Conservation (phyloP, 2,329 filamentous ascomycete genomes). For the Epichloe uncinata region DNA sequence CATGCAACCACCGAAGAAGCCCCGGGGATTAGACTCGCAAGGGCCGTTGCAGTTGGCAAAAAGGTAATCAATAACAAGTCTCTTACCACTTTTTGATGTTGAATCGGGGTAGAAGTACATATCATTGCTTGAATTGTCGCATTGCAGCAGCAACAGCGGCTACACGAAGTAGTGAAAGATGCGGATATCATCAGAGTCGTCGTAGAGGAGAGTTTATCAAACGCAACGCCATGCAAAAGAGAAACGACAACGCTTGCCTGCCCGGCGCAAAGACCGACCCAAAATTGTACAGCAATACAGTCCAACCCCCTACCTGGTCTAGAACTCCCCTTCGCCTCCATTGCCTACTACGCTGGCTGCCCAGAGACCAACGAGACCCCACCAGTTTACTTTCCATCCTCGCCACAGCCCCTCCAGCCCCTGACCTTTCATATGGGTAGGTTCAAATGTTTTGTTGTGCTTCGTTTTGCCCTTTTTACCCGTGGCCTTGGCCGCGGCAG, state of each 20-base stretch:
- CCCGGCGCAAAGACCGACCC: background rate
- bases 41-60: slow-evolving; percentile 29
- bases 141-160: slow-evolving; percentile 9
- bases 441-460: slow-evolving; percentile 17
- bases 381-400: slow-evolving; percentile 67
- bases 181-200: slow-evolving; percentile 23
- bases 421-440: slow-evolving; percentile 44
- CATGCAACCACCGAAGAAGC: too few species aligned
- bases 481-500: slow-evolving; percentile 21
- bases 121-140: background rate
- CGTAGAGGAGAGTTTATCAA: slow-evolving; percentile 5
- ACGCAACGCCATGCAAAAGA: slow-evolving; percentile 5
- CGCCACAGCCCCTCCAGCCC: slow-evolving; percentile 56
- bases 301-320: slow-evolving; percentile 8
- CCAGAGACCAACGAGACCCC: slow-evolving; percentile 65
- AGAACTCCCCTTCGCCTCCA: slow-evolving; percentile 49
- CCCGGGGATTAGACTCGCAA: slow-evolving; percentile 18
- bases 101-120: background rate
- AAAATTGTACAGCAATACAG: slow-evolving; percentile 8
- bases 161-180: background rate
- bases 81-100: slow-evolving; percentile 10
- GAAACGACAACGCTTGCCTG: background rate
- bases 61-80: slow-evolving; percentile 31
- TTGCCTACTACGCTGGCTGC: slow-evolving; percentile 50
- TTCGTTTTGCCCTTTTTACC: slow-evolving; percentile 21